These are phyloP conservation scores for Filobasidium floriforme DNA, from an alignment of 768 basidiomycete genomes.

Conservation along the genomic window DNA sequence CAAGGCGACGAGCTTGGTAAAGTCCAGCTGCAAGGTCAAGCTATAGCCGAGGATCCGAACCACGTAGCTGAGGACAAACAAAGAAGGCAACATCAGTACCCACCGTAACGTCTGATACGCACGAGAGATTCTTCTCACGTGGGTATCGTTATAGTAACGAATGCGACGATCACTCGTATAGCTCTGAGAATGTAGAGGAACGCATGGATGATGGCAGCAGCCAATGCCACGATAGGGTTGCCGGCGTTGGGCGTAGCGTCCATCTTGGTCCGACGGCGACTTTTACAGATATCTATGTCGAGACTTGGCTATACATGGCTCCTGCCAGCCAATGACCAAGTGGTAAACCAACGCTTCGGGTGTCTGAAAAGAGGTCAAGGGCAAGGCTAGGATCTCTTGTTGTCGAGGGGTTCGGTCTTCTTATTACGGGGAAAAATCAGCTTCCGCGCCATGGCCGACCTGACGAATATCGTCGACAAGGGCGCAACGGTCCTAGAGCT, in stretches of 20 bases:
- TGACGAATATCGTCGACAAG: too few species aligned
- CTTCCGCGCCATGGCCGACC: too few species aligned
- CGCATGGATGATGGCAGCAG: slow-evolving; percentile 38
- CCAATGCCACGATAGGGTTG: slow-evolving; percentile 38
- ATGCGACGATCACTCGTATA: slow-evolving; percentile 54
- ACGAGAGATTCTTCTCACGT: slow-evolving; percentile 46
- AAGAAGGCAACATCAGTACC: not conserved
- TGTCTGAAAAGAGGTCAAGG: too few species aligned
- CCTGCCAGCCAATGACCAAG: too few species aligned
- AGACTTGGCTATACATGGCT: too few species aligned
- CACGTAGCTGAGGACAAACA: slow-evolving; percentile 29
- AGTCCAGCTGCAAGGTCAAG: slow-evolving; percentile 61
- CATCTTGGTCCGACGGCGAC: too few species aligned
- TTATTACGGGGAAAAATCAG: too few species aligned
- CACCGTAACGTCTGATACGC: slow-evolving; percentile 11
- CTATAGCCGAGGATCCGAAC: slow-evolving; percentile 43
- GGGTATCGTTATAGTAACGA: slow-evolving; percentile 76
- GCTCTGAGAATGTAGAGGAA: slow-evolving; percentile 39
- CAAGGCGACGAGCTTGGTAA: slow-evolving; percentile 78
- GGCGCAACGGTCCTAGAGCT: too few species aligned
- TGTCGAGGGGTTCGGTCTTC: too few species aligned
- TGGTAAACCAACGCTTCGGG: too few species aligned
- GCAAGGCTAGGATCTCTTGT: too few species aligned
- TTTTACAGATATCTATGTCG: too few species aligned
- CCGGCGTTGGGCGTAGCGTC: slow-evolving; percentile 14